phyloP scores from a whole-genome alignment of 2,329 filamentous ascomycete genomes.

The Davidsoniella virescens region DNA sequence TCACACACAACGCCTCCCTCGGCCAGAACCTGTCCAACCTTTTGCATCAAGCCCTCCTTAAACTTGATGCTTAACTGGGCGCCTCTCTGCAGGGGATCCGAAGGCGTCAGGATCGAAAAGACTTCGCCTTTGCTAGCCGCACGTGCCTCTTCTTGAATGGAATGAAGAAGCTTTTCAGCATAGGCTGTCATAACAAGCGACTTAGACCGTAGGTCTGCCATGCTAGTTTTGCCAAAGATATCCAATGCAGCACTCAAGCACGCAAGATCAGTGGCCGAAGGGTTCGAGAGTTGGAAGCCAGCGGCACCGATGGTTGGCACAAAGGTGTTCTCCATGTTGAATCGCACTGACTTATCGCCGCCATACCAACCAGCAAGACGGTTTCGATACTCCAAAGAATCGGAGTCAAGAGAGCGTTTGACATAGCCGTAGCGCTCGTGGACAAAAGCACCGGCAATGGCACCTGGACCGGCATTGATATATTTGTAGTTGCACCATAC shows the following conservation, averaged over 20 bases:
- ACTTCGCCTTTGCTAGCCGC: constrained; percentile 20
- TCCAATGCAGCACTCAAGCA: constrained; percentile 57
- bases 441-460: constrained; percentile 66
- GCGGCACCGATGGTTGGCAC: constrained; percentile 59
- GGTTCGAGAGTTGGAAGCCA: constrained; percentile 73
- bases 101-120: constrained; percentile 53
- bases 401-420: constrained; percentile 17
- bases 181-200: constrained; percentile 61
- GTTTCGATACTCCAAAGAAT: constrained; percentile 36
- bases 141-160: constrained; percentile 32
- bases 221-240: constrained; percentile 56
- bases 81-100: constrained; percentile 50
- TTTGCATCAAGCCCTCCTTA: constrained; percentile 51
- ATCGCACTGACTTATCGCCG: constrained; percentile 56
- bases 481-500: constrained; percentile 95
- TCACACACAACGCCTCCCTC: constrained; percentile 60
- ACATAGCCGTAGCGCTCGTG: constrained; percentile 56
- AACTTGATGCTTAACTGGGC: constrained; percentile 66
- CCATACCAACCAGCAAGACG: constrained; percentile 79
- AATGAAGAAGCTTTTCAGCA: constrained; percentile 56
- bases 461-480: constrained; percentile 69
- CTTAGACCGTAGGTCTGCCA: constrained; percentile 52
- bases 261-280: constrained; percentile 59
- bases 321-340: constrained; percentile 73
- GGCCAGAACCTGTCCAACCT: constrained; percentile 46